These are phyloP conservation scores for Hibiscus tridactylites DNA, from an alignment of 345 rosid genomes.

Conservation along the genomic window DNA sequence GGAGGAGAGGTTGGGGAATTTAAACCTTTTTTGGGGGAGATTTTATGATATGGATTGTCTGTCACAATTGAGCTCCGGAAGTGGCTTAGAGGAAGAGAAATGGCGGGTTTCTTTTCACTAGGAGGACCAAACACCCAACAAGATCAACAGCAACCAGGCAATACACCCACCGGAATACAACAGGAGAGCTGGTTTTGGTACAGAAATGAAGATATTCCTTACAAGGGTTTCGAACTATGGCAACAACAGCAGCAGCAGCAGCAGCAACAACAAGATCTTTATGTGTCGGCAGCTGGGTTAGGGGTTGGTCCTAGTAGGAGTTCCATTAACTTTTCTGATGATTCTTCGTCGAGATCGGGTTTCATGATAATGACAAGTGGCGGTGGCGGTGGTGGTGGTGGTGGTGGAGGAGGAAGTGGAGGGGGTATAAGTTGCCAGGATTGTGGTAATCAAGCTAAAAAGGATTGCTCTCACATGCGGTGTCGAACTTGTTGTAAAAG, in stretches of 20 bases:
- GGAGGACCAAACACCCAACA: conserved; percentile 23
- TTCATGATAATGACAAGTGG: conserved; percentile 35
- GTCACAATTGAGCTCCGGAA: conserved; percentile 28
- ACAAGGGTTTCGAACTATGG: conserved; percentile 48
- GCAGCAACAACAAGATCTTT: conserved; percentile 58
- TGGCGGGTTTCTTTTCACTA: conserved; percentile 70
- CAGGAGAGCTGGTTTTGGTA: conserved; percentile 53
- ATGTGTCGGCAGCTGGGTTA: conserved; percentile 43
- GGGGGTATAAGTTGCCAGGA: conserved; percentile 61
- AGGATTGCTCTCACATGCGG: conserved; percentile 65
- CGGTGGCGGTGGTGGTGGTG: conserved; percentile 1
- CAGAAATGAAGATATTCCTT: conserved; percentile 34
- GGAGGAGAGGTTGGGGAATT: no score
- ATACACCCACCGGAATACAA: conserved; percentile 27
- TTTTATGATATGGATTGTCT: conserved; percentile 32
- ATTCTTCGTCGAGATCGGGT: conserved; percentile 40
- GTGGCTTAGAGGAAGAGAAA: conserved; percentile 37
- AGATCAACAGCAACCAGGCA: conserved; percentile 16
- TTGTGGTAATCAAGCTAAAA: conserved; percentile 88
- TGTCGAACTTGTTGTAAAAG: conserved; percentile 84
- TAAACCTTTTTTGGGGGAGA: background rate
- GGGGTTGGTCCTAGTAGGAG: conserved; percentile 40
- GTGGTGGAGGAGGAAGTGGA: conserved; percentile 10
- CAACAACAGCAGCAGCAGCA: conserved; percentile 43
- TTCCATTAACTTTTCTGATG: conserved; percentile 47